Evolutionary conservation across 768 basidiomycete genomes (phyloP).

Genomic region (Lentinus brumalis): DNA sequence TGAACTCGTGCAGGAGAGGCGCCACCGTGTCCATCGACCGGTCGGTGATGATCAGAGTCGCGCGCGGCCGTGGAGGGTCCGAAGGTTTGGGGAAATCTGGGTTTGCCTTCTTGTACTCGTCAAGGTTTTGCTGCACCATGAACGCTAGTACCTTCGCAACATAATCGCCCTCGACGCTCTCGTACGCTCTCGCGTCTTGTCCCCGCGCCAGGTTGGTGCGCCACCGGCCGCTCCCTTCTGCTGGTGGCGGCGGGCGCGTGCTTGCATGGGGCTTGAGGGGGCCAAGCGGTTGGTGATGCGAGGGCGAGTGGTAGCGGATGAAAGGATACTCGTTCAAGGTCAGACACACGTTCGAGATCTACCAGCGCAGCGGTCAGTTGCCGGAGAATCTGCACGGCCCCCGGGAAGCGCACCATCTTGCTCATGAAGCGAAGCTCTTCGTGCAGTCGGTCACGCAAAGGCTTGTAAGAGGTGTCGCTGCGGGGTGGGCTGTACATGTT

Average conservation of each 20-base stretch:
- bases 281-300: constrained; percentile 81
- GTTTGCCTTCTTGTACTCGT: constrained; percentile 85
- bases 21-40: constrained; percentile 93
- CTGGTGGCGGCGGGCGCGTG: constrained; percentile 62
- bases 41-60: constrained; percentile 89
- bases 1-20: constrained; percentile 95
- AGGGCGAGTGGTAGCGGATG: constrained; percentile 90
- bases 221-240: constrained; percentile 71
- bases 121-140: constrained; percentile 80
- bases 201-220: constrained; percentile 81
- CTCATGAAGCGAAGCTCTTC: constrained; percentile 82
- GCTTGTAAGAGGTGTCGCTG: constrained; percentile 62
- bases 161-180: constrained; percentile 74
- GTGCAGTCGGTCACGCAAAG: constrained; percentile 75
- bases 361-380: neutral
- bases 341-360: constrained; percentile 90
- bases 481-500: constrained; percentile 86
- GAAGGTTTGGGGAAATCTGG: constrained; percentile 78
- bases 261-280: constrained; percentile 70
- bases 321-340: constrained; percentile 90
- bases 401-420: constrained; percentile 55
- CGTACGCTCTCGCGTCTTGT: constrained; percentile 64
- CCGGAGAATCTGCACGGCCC: neutral
- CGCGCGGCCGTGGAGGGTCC: constrained; percentile 62
- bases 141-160: constrained; percentile 81